These are phyloP conservation scores for Anisodus acutangulus DNA, from an alignment of 257 asterid species.

Conservation along the genomic window DNA sequence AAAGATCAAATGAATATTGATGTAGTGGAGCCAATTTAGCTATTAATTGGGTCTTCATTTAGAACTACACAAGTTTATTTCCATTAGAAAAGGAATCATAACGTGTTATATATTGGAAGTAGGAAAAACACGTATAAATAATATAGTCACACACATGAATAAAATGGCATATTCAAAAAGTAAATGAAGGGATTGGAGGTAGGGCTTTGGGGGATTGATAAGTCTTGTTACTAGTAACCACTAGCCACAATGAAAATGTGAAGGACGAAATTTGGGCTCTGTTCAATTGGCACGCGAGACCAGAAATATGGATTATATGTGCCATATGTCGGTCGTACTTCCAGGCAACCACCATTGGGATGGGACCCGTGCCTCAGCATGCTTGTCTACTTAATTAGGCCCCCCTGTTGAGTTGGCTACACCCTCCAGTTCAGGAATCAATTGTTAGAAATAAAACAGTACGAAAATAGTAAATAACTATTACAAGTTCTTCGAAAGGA, in stretches of 20 bases:
- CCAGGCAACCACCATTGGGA: background rate
- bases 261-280: constrained; percentile 23
- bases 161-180: background rate
- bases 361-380: background rate
- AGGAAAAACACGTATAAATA: too few species aligned
- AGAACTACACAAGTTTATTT: too few species aligned
- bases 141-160: background rate
- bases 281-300: constrained; percentile 40
- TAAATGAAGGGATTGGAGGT: background rate
- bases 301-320: background rate
- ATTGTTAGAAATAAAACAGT: too few species aligned
- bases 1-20: too few species aligned
- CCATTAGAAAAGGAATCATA: background rate
- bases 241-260: constrained; percentile 28
- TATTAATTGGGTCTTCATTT: too few species aligned
- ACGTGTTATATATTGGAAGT: background rate
- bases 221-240: background rate
- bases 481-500: too few species aligned
- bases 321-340: constrained; percentile 17
- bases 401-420: background rate
- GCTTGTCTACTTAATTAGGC: background rate
- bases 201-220: background rate
- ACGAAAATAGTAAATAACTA: too few species aligned
- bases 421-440: background rate
- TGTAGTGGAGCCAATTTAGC: too few species aligned